These are phyloP conservation scores for Cnidoscolus chayamansa DNA, from an alignment of 441 rosid species.

Conservation along the genomic window DNA sequence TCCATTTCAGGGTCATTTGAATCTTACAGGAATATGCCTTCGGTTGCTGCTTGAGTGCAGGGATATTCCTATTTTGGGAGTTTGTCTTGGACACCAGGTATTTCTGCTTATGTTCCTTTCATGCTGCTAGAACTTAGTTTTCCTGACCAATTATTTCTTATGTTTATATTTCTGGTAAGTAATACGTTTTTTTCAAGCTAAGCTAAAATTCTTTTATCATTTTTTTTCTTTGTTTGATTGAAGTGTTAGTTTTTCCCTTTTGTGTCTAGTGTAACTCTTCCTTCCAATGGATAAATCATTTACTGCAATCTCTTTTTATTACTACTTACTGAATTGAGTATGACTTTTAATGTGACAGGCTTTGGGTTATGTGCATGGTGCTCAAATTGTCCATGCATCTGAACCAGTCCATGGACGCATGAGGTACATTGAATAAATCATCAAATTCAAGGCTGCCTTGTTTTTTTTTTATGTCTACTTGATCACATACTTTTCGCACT, in stretches of 20 bases:
- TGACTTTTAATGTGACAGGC: slow-evolving; percentile 51
- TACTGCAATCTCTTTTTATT: background rate
- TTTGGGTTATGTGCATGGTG: slow-evolving; percentile 87
- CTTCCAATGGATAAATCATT: background rate
- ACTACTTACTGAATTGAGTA: slow-evolving; percentile 3
- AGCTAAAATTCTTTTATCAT: background rate
- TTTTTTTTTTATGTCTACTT: background rate
- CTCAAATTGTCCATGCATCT: slow-evolving; percentile 76
- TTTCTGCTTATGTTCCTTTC: background rate
- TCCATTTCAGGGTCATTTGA: slow-evolving; percentile 25
- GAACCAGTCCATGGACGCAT: slow-evolving; percentile 96
- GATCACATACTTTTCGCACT: background rate
- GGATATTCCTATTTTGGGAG: slow-evolving; percentile 87
- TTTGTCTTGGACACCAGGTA: slow-evolving; percentile 99
- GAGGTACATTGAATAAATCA: slow-evolving; percentile 53
- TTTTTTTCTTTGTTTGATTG: background rate
- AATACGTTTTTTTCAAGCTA: background rate
- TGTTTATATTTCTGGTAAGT: background rate
- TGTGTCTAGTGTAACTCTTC: background rate
- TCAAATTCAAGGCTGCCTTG: background rate
- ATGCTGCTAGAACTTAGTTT: slow-evolving; percentile 1
- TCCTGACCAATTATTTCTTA: background rate
- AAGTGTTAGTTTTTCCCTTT: background rate
- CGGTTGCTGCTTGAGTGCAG: slow-evolving; percentile 73
- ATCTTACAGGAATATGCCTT: slow-evolving; percentile 79